Base-by-base conservation (phyloP, 495 filamentous ascomycete species). In the Tetracladium setigerum region DNA sequence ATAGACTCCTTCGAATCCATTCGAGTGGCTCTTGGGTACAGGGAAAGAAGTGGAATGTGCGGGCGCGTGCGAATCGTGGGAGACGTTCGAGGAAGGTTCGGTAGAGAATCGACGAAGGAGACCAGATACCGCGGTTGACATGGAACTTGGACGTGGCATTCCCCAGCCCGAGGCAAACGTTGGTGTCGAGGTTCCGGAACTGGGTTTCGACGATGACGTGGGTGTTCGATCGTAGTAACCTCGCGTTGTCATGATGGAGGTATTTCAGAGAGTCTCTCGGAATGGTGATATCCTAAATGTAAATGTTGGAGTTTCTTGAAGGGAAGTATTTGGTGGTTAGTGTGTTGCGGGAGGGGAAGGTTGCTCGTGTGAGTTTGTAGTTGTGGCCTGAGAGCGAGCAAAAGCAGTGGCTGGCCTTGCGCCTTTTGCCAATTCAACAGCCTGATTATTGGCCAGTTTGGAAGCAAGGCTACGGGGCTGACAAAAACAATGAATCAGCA, bases 1-100 rank as follows among this genome's bases (percentile, higher is more conserved):
- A 66, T 78, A 71, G 4, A 57, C 50, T 6, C 50, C 53, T 30
- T 59, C 47, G 9, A 49, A 30, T 13, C 47, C 50, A 37, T 33
- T 34, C 27, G 35, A 11, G 39, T 16, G 13, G 5, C 19, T n/a
- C 30, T 44, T 30, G 30, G 34, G 8, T 1, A 38, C 8, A 1
- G 45, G 17, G 22, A 33, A 40, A 10, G 32, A 17, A 1, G 46
- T 30, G 8, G 48, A 43, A 1, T 47, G 15, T 13, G n/a, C 30
- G 11, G 17, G n/a, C 18, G 30, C 11, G 32, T 41, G 27, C 2
- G 19, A 9, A 13, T 19, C 46, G 16, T 39, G 13, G 12, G 22
- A 27, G 22, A 7, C 7, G 8, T 15, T 18, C 15, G 33, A 22
- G 0, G 41, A 44, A 7, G 56, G 55, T 17, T 59, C 56, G 6